Percentiles rank a stretch among this genome's conserved stretches.
These are phyloP conservation scores for Cylindrodendrum hubeiense DNA, from an alignment of 2,329 filamentous ascomycete species.

Conservation along the genomic window DNA sequence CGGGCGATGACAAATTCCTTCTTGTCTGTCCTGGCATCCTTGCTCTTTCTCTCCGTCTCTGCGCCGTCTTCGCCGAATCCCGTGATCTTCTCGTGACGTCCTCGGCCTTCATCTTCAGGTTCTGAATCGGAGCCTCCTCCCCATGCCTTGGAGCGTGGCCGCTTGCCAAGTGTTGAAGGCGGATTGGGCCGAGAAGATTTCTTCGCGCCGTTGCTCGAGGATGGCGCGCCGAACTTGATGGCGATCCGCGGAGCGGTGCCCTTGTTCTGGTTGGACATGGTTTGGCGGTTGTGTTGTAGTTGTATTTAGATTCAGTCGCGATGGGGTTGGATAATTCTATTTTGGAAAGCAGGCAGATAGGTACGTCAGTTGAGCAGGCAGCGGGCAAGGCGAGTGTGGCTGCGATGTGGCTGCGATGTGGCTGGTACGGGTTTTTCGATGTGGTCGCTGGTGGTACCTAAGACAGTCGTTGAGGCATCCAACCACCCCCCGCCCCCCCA, in stretches of 20 bases:
- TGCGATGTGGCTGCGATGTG: not conserved
- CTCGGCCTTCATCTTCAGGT: slow-evolving; percentile 48
- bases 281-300: not conserved
- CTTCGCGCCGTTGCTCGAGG: slow-evolving; percentile 45
- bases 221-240: slow-evolving; percentile 59
- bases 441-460: not conserved
- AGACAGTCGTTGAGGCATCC: too few species aligned
- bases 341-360: not conserved
- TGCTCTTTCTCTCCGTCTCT: slow-evolving; percentile 54
- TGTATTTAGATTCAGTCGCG: not conserved
- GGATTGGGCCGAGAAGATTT: slow-evolving; percentile 50
- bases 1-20: slow-evolving; percentile 67
- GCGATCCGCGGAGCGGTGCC: slow-evolving; percentile 56
- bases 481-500: not conserved
- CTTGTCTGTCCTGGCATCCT: slow-evolving; percentile 40
- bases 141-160: slow-evolving; percentile 57
- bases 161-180: slow-evolving; percentile 62
- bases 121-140: slow-evolving; percentile 59
- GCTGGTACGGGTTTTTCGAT: not conserved
- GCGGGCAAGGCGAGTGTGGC: not conserved
- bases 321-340: not conserved
- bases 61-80: slow-evolving; percentile 61
- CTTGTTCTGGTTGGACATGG: slow-evolving; percentile 45
- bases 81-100: slow-evolving; percentile 61
- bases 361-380: not conserved